Conservation (phyloP, 768 basidiomycete genomes). For the Gyrodon lividus region DNA sequence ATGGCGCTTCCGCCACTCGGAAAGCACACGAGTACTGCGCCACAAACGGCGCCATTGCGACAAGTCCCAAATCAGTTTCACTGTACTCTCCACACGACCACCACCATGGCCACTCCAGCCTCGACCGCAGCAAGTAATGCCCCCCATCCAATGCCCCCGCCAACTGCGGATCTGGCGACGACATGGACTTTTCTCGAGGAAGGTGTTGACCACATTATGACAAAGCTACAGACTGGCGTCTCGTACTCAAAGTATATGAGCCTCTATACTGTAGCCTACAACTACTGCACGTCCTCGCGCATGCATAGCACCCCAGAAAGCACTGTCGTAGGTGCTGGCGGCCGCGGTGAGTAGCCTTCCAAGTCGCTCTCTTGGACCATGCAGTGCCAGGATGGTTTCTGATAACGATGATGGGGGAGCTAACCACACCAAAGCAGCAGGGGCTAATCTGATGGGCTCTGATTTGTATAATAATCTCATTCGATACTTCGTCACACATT, state of each 20-base stretch:
- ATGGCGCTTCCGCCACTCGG: background rate
- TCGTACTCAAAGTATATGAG: constrained; percentile 89
- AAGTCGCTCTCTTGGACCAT: constrained; percentile 5
- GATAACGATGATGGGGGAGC: constrained; percentile 20
- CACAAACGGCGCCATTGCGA: constrained; percentile 28
- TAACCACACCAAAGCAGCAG: constrained; percentile 49
- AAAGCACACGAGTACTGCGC: constrained; percentile 20
- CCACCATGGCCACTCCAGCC: constrained; percentile 34
- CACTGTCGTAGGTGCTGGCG: constrained; percentile 31
- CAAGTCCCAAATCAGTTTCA: constrained; percentile 12
- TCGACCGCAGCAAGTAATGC: constrained; percentile 28
- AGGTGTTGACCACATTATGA: constrained; percentile 89
- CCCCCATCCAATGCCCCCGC: constrained; percentile 57
- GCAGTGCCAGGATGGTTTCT: constrained; percentile 22
- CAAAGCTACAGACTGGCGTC: constrained; percentile 83
- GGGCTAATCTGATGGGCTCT: constrained; percentile 94
- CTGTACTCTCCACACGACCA: constrained; percentile 26
- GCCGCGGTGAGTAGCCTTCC: constrained; percentile 53
- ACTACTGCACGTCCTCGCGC: constrained; percentile 92
- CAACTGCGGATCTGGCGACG: constrained; percentile 70
- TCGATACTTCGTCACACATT: constrained; percentile 83
- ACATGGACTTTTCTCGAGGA: constrained; percentile 90
- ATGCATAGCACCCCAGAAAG: constrained; percentile 54
- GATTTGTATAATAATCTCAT: constrained; percentile 96
- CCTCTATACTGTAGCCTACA: constrained; percentile 92